phyloP scores from a whole-genome alignment of 208 protist genomes.

The Sergeia podlipaevii region DNA sequence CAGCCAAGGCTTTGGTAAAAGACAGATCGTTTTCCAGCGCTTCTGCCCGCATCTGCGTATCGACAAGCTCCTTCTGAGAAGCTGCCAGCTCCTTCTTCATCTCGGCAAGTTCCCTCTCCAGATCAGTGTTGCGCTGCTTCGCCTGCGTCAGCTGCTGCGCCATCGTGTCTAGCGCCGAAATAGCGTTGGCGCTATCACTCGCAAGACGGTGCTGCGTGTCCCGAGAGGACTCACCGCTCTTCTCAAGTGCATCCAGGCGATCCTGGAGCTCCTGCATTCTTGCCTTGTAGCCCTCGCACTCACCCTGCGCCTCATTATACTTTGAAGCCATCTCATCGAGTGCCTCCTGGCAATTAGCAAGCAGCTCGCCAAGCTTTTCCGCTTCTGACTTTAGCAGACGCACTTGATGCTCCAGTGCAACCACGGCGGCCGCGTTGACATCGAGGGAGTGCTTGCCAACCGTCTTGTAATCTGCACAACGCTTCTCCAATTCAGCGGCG shows the following conservation, averaged over 20 bases:
- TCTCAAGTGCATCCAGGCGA: constrained; percentile 9
- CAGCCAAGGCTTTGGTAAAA: background rate
- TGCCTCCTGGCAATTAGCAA: background rate
- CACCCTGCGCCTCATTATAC: background rate
- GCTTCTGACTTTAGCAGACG: background rate
- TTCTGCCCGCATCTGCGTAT: no score
- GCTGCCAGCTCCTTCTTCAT: constrained; percentile 23
- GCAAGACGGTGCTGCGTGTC: background rate
- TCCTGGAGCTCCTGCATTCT: constrained; percentile 9
- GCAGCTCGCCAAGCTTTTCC: background rate
- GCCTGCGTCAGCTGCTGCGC: background rate
- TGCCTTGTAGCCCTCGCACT: background rate
- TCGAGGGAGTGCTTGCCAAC: background rate
- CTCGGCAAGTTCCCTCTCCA: constrained; percentile 10
- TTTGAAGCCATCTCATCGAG: background rate
- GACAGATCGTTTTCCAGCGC: no score
- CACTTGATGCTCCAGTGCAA: background rate
- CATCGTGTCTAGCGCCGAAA: constrained; percentile 1
- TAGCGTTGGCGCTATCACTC: background rate
- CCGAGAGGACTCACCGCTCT: background rate
- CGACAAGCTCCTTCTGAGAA: no score
- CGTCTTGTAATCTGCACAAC: background rate
- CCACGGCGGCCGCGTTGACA: background rate
- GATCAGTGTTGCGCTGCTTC: background rate
- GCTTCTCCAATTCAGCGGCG: background rate